Evolutionary conservation across 345 rosid genomes (phyloP).

Genomic region (Moricandia arvensis): DNA sequence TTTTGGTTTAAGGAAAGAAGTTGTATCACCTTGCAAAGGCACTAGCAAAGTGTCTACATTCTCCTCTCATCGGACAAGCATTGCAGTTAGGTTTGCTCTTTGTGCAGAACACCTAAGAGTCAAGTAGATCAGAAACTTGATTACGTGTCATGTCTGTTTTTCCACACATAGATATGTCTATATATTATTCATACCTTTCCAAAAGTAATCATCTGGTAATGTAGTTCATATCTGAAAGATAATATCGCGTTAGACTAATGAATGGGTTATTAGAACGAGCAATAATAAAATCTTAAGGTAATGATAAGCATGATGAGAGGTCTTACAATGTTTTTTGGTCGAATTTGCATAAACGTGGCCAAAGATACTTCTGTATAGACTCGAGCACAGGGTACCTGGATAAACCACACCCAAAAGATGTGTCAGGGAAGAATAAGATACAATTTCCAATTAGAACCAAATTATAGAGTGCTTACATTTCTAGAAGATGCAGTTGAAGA

Average conservation of each 20-base stretch:
- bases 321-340: slow-evolving; percentile 87
- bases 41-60: slow-evolving; percentile 98
- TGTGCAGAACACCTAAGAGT: slow-evolving; percentile 83
- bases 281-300: neutral
- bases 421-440: neutral
- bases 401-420: slow-evolving; percentile 4
- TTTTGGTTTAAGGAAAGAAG: slow-evolving; percentile 7
- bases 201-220: slow-evolving; percentile 97
- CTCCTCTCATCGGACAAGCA: slow-evolving; percentile 98
- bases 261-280: neutral
- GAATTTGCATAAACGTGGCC: slow-evolving; percentile 98
- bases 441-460: neutral
- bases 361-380: slow-evolving; percentile 88
- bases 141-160: neutral
- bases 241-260: slow-evolving; percentile 31
- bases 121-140: slow-evolving; percentile 17
- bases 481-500: slow-evolving; percentile 91
- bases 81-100: slow-evolving; percentile 95
- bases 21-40: slow-evolving; percentile 87
- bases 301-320: neutral
- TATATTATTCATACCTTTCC: slow-evolving; percentile 66
- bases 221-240: slow-evolving; percentile 83
- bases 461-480: slow-evolving; percentile 54
- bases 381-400: slow-evolving; percentile 88
- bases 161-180: neutral